Percentiles rank a stretch among this genome's conserved stretches.
Evolutionary conservation across 192 early-diverging fungal genomes (phyloP).

Genomic region (Linnemannia schmuckeri): DNA sequence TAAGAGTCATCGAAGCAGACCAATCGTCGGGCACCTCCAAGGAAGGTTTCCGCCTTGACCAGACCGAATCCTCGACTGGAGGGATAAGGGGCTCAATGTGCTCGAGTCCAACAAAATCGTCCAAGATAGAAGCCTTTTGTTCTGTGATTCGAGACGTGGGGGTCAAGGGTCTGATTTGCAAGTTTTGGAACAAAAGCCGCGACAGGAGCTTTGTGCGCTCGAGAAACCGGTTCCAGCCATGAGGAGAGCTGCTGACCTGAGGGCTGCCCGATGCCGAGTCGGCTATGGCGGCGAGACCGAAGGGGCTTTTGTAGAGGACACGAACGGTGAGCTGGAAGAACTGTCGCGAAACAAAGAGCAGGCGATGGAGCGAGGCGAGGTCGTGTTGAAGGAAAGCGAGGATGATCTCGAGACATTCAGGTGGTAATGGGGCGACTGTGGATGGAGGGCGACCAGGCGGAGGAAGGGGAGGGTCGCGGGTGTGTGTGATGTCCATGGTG

Average conservation of each 20-base stretch:
- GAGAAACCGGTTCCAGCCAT: constrained; percentile 5
- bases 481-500: neutral
- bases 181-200: constrained; percentile 28
- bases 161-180: constrained; percentile 13
- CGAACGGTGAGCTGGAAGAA: constrained; percentile 45
- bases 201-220: constrained; percentile 26
- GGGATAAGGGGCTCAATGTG: constrained; percentile 25
- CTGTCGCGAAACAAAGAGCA: constrained; percentile 37
- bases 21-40: constrained; percentile 13
- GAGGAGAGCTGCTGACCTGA: neutral
- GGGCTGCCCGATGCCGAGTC: neutral
- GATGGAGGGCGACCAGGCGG: neutral
- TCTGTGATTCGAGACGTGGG: neutral
- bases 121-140: constrained; percentile 4
- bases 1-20: neutral
- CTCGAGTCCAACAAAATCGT: constrained; percentile 20
- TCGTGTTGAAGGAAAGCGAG: constrained; percentile 23
- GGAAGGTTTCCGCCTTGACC: neutral
- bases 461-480: neutral
- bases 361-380: constrained; percentile 23
- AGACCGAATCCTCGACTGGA: neutral
- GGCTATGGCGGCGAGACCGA: constrained; percentile 24
- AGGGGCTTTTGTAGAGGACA: constrained; percentile 43
- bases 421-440: constrained; percentile 15
- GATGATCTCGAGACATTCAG: constrained; percentile 50